phyloP scores from a whole-genome alignment of 352 stramenopile species.

The Plasmopara viticola region DNA sequence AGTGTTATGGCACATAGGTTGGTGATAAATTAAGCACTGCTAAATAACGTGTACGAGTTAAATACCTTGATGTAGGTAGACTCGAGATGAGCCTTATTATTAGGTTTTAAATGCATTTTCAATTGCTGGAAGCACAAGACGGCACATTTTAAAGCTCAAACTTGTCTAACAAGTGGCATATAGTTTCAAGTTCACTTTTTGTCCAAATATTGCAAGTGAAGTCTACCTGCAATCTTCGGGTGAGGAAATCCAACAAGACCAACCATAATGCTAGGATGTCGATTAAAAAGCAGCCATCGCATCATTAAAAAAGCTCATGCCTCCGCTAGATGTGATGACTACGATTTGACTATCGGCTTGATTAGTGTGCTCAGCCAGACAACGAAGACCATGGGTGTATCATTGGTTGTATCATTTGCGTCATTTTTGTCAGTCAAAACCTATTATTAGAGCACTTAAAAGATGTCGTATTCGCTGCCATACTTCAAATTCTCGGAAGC shows the following conservation, averaged over 20 bases:
- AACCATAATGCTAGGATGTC: slow-evolving; percentile 43
- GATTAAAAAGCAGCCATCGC: slow-evolving; percentile 40
- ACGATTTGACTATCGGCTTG: slow-evolving; percentile 21
- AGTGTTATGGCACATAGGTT: neutral
- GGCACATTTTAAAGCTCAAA: slow-evolving; percentile 38
- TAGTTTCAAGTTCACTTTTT: neutral
- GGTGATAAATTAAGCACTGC: neutral
- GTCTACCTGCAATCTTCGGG: slow-evolving; percentile 34
- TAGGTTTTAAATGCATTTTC: no score
- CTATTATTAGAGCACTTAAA: neutral
- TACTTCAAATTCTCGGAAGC: slow-evolving; percentile 39
- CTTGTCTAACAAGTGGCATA: slow-evolving; percentile 18
- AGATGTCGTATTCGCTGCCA: neutral
- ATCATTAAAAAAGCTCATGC: slow-evolving; percentile 38
- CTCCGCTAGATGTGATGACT: slow-evolving; percentile 35
- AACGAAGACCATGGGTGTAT: slow-evolving; percentile 40
- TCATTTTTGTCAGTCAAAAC: neutral
- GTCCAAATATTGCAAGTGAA: neutral
- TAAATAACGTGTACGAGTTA: neutral
- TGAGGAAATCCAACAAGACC: slow-evolving; percentile 50
- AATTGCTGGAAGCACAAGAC: slow-evolving; percentile 50
- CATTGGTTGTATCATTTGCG: slow-evolving; percentile 12
- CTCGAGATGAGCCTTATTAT: slow-evolving; percentile 48
- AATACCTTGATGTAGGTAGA: slow-evolving; percentile 42
- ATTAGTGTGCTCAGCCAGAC: slow-evolving; percentile 31